These are phyloP conservation scores for Puccinia polysora DNA, from an alignment of 1,284 basidiomycete species.

Conservation along the genomic window DNA sequence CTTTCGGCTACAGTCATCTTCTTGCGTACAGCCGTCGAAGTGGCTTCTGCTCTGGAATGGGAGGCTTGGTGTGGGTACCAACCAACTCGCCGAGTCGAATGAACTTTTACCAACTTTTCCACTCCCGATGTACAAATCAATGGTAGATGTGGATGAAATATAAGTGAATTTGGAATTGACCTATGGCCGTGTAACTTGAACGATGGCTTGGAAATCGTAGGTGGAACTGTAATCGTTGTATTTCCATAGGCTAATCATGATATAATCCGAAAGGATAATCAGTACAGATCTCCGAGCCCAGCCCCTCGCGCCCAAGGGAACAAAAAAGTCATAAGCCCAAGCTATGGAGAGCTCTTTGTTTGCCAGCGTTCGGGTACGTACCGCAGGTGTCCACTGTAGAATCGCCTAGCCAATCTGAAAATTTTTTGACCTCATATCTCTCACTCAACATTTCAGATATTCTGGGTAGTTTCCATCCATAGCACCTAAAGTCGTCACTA, in stretches of 20 bases:
- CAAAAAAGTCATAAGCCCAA: too few species aligned
- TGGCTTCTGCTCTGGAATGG: background rate
- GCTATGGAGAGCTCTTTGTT: too few species aligned
- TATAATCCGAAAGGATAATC: background rate
- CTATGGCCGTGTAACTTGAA: constrained; percentile 12
- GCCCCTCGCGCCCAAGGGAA: background rate
- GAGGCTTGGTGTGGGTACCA: background rate
- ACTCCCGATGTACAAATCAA: constrained; percentile 22
- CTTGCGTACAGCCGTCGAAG: background rate
- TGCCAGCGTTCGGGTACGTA: background rate
- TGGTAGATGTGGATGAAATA: constrained; percentile 25
- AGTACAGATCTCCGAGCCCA: background rate
- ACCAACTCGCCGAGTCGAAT: background rate
- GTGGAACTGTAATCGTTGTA: constrained; percentile 10
- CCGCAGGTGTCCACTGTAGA: background rate
- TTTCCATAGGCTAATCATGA: constrained; percentile 11
- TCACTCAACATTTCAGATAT: constrained; percentile 15
- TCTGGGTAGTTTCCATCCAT: constrained; percentile 34
- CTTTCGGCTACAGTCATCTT: background rate
- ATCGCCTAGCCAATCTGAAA: constrained; percentile 8
- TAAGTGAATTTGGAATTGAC: constrained; percentile 31
- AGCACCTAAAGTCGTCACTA: constrained; percentile 35
- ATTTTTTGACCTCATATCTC: background rate
- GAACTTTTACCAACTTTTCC: constrained; percentile 30
- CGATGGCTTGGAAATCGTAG: background rate